Base-by-base conservation (phyloP, 257 asterid genomes). In the Nicotiana tomentosiformis region DNA sequence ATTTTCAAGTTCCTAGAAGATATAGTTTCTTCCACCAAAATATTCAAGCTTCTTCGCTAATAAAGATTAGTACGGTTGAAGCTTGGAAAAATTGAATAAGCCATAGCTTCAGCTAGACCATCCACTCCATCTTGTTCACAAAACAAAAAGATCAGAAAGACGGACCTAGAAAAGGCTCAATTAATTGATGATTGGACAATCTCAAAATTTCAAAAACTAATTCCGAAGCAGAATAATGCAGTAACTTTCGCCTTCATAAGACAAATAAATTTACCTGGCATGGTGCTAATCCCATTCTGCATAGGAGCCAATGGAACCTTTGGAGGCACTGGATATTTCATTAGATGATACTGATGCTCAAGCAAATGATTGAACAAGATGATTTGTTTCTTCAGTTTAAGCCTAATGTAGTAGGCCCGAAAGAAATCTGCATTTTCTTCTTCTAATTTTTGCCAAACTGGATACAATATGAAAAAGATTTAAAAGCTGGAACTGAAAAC, bases 381-480 rank as follows among this genome's bases (percentile, higher is more conserved):
- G 66, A 88, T 90, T 84, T 90, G 92, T 85, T 88, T 88, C 89
- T 86, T 88, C 77, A 90, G 79, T 84, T 90, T 88, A 49, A 90
- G 86, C 80, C 91, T 85, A 82, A 90, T 88, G 84, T 88, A 90
- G 83, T 88, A 90, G 12, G 90, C 88, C 66, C 91, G 88, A 77
- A 87, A 89, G 83, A 89, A 89, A 39, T 83, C 88, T 7, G 88
- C 84, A 87, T 89, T 89, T 86, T 89, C 90, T 85, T 89, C 90
- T 85, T 88, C 91, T 77, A 89, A 88, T 85, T 89, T 89, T 84
- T 86, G 91, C 92, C 92, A 89, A 81, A 89, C 92, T 89, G 84
- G 39, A 85, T 29, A 39, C 55, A 72, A 79, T 23, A 51, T 30
- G 29, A 72, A 55, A 43, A 67, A 65, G 14, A 83, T 32, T 3